Percentiles rank a stretch among this genome's conserved stretches.
Conservation (phyloP, 805 yeast species). For the Phaffomyces thermotolerans region DNA sequence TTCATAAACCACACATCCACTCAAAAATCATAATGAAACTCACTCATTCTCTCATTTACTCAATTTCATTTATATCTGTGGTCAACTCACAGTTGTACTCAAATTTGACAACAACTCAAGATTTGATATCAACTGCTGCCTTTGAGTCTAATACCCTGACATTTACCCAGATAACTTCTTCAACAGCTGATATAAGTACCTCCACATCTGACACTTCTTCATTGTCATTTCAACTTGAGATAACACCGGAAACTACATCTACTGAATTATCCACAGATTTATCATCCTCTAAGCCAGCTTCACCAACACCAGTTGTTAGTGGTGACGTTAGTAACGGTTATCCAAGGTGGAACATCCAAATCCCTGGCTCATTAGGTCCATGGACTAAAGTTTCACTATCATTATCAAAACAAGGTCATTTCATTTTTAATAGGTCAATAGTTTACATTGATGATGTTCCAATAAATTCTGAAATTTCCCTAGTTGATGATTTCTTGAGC, state of each 20-base stretch:
- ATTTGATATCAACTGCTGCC: background rate
- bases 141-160: background rate
- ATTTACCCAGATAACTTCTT: background rate
- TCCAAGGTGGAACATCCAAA: constrained; percentile 1
- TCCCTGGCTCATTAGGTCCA: constrained; percentile 4
- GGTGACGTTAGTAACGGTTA: background rate
- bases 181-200: no score
- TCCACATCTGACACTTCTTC: no score
- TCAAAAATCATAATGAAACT: no score
- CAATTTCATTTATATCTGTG: no score
- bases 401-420: background rate
- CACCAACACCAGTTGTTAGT: background rate
- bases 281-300: background rate
- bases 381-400: constrained; percentile 1
- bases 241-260: background rate
- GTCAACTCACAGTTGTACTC: no score
- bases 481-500: background rate
- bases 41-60: no score
- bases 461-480: constrained; percentile 5
- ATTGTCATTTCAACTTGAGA: no score
- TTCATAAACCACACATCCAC: no score
- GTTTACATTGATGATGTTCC: constrained; percentile 2
- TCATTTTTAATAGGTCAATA: background rate
- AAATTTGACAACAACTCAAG: background rate
- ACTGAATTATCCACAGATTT: background rate